A percentile compares a stretch with the other conserved stretches of the same genome.
Conservation (phyloP, 345 rosid genomes). For the Ceriops zippeliana region DNA sequence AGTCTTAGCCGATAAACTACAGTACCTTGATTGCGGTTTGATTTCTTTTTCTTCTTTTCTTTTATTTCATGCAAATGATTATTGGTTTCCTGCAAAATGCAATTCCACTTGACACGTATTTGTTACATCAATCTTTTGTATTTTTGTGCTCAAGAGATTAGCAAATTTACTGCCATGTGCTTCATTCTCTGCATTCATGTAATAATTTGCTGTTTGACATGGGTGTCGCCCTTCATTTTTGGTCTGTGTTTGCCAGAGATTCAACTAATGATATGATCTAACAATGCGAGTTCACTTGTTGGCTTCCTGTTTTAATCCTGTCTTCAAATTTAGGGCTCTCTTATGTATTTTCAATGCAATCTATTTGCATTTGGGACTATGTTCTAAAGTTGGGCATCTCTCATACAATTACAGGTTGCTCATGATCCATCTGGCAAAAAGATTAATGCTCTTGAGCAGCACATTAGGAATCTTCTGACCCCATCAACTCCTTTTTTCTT, state of each 20-base stretch:
- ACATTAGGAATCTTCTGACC: slow-evolving; percentile 67
- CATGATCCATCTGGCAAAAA: slow-evolving; percentile 80
- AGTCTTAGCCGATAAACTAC: too few species aligned
- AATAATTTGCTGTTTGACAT: background rate
- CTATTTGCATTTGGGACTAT: background rate
- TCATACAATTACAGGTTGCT: slow-evolving; percentile 53
- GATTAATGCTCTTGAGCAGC: slow-evolving; percentile 88
- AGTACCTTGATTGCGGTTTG: too few species aligned
- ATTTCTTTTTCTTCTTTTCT: too few species aligned
- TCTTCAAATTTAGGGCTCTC: background rate
- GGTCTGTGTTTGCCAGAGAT: background rate
- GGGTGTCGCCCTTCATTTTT: too few species aligned
- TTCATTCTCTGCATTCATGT: background rate
- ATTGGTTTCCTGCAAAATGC: too few species aligned
- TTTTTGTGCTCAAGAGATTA: background rate
- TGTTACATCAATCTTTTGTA: background rate
- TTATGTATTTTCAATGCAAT: background rate
- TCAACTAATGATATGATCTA: background rate
- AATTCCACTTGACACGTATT: background rate
- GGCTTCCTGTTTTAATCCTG: background rate
- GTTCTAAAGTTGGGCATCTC: background rate
- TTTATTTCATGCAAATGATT: too few species aligned
- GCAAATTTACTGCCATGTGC: background rate
- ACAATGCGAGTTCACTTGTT: background rate
- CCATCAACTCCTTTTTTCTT: slow-evolving; percentile 86